A percentile compares a stretch with the other conserved stretches of the same genome.
Evolutionary conservation across 192 early-diverging fungal genomes (phyloP).

Genomic region (Rhizophagus clarus): DNA sequence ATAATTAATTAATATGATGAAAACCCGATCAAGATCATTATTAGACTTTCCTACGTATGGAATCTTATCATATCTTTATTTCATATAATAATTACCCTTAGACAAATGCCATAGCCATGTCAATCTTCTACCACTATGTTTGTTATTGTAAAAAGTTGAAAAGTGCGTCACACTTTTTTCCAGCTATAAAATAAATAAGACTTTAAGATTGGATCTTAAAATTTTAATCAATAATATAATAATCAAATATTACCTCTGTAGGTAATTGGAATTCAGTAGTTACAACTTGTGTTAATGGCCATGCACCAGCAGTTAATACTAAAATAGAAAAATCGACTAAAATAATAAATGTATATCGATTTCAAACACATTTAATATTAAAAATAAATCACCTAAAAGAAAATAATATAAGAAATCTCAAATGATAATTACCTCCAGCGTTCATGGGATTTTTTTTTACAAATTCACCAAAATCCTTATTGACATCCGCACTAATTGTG

Average conservation of each 20-base stretch:
- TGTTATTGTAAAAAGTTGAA: conserved; percentile 67
- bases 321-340: conserved; percentile 71
- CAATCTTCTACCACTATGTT: conserved; percentile 76
- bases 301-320: conserved; percentile 80
- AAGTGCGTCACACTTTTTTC: conserved; percentile 71
- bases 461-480: conserved; percentile 54
- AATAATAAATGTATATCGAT: neutral
- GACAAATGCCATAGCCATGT: conserved; percentile 83
- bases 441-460: conserved; percentile 43
- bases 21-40: neutral
- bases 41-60: too few relatives aligned
- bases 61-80: neutral
- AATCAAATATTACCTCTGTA: conserved; percentile 61
- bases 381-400: too few relatives aligned
- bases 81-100: conserved; percentile 53
- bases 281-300: conserved; percentile 75
- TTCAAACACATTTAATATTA: too few relatives aligned
- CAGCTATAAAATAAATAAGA: conserved; percentile 42
- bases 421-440: conserved; percentile 48
- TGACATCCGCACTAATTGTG: conserved; percentile 70
- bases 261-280: conserved; percentile 79
- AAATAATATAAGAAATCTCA: neutral
- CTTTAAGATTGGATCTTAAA: neutral
- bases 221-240: neutral
- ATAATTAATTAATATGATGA: conserved; percentile 10